A percentile compares a stretch with the other conserved stretches of the same genome.
phyloP scores from a whole-genome alignment of 441 rosid species.

The Iberis amara region DNA sequence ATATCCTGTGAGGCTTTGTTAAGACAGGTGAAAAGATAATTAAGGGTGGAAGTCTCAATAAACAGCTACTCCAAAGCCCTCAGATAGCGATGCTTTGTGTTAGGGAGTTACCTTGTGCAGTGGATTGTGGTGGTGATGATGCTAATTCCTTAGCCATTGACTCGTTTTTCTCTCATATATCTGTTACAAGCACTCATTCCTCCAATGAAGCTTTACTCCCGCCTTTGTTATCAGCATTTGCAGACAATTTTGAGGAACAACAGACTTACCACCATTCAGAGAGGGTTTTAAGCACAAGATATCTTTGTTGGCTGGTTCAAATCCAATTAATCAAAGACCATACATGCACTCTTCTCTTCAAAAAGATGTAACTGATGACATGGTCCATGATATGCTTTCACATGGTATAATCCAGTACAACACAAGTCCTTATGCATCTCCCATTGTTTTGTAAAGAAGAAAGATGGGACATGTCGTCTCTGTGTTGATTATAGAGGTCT shows the following conservation, averaged over 20 bases:
- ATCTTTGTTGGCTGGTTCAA: neutral
- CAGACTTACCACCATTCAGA: neutral
- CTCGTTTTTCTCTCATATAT: no score
- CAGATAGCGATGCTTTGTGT: neutral
- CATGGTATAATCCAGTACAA: neutral
- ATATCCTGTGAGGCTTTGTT: neutral
- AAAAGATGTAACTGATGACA: neutral
- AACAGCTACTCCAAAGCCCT: neutral
- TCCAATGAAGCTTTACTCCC: neutral
- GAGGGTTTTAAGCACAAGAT: neutral
- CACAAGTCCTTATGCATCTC: neutral
- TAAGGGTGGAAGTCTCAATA: neutral
- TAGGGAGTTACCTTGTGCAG: no score
- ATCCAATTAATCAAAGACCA: neutral
- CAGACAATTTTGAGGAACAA: neutral
- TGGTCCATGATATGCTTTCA: neutral
- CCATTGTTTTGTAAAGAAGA: neutral
- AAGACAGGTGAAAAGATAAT: neutral
- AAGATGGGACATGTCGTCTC: neutral
- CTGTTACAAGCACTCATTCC: no score
- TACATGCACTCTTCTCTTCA: neutral
- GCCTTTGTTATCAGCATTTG: rapidly evolving
- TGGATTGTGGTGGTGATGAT: neutral
- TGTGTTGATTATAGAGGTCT: neutral
- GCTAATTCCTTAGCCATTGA: neutral